Conservation (phyloP, 768 basidiomycete genomes). For the Leccinum incarnatum region DNA sequence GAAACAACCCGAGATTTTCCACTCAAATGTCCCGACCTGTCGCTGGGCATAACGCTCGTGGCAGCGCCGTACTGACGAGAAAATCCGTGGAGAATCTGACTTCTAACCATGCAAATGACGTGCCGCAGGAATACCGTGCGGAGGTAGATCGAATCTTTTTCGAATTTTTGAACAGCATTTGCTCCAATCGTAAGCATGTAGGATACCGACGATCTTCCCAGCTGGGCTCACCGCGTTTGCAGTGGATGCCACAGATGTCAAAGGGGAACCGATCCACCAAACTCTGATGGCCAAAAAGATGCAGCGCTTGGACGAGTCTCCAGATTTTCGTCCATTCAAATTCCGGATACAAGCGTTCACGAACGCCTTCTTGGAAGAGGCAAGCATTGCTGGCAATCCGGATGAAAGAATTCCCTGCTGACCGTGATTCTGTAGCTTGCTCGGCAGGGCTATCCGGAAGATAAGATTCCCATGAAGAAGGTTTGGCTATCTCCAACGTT, state of each 20-base stretch:
- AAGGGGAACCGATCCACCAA: constrained; percentile 97
- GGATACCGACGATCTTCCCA: constrained; percentile 3
- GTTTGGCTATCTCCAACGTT: constrained; percentile 39
- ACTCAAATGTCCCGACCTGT: constrained; percentile 22
- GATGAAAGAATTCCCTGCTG: constrained; percentile 3
- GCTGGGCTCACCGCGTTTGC: constrained; percentile 20
- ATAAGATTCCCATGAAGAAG: constrained; percentile 97
- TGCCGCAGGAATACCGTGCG: constrained; percentile 74
- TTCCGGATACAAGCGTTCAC: constrained; percentile 99
- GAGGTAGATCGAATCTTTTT: constrained; percentile 92
- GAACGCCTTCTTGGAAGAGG: constrained; percentile 91
- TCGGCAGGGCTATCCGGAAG: constrained; percentile 83
- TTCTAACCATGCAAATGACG: constrained; percentile 50
- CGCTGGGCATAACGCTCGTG: constrained; percentile 14
- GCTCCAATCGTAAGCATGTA: constrained; percentile 77
- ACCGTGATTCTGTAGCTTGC: constrained; percentile 55
- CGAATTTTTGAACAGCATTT: constrained; percentile 81
- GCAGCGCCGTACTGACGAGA: constrained; percentile 15
- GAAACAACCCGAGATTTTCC: constrained; percentile 18
- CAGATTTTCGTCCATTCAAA: constrained; percentile 97
- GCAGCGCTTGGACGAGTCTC: constrained; percentile 93
- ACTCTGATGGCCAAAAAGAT: constrained; percentile 99
- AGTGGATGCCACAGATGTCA: constrained; percentile 93
- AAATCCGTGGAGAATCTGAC: constrained; percentile 28
- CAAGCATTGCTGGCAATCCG: constrained; percentile 31